A percentile compares a stretch with the other conserved stretches of the same genome.
Conservation (phyloP, 805 yeast genomes). For the Wilhelminamyces savonicus region DNA sequence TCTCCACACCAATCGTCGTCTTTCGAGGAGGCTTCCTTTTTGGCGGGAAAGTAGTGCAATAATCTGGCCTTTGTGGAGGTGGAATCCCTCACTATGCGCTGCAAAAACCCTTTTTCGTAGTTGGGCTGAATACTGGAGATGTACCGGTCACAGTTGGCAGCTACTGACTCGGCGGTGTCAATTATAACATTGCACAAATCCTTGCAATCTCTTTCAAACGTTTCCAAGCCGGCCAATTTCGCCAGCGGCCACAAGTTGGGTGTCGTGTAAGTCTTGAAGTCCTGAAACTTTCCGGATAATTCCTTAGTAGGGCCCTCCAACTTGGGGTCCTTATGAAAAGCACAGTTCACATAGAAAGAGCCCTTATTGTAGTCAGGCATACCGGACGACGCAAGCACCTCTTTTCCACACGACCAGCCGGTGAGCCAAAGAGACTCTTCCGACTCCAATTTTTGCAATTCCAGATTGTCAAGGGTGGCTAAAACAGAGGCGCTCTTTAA, state of each 20-base stretch:
- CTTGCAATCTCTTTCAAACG: slow-evolving; percentile 32
- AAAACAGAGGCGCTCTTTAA: slow-evolving; percentile 36
- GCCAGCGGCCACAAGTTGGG: slow-evolving; percentile 48
- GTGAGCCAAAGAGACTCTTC: slow-evolving; percentile 47
- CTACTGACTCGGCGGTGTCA: slow-evolving; percentile 42
- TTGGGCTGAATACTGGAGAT: slow-evolving; percentile 19
- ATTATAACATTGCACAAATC: slow-evolving; percentile 39
- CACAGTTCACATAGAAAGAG: slow-evolving; percentile 53
- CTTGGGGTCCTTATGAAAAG: slow-evolving; percentile 38
- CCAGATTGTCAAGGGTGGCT: slow-evolving; percentile 30
- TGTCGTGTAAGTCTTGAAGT: slow-evolving; percentile 39
- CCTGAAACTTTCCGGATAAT: slow-evolving; percentile 22
- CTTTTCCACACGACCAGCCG: slow-evolving; percentile 60
- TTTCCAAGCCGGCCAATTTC: slow-evolving; percentile 12
- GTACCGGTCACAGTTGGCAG: slow-evolving; percentile 47
- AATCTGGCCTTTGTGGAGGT: slow-evolving; percentile 54
- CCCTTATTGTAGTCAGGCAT: slow-evolving; percentile 48
- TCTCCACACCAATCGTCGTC: slow-evolving; percentile 55
- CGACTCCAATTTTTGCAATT: slow-evolving; percentile 34
- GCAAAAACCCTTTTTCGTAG: slow-evolving; percentile 33
- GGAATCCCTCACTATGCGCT: slow-evolving; percentile 40
- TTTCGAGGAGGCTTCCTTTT: slow-evolving; percentile 2
- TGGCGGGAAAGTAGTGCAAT: slow-evolving; percentile 45
- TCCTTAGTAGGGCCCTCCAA: slow-evolving; percentile 42
- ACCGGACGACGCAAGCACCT: slow-evolving; percentile 35